Evolutionary conservation across 805 yeast genomes (phyloP).

Genomic region (Lipomyces yamanashiensis): DNA sequence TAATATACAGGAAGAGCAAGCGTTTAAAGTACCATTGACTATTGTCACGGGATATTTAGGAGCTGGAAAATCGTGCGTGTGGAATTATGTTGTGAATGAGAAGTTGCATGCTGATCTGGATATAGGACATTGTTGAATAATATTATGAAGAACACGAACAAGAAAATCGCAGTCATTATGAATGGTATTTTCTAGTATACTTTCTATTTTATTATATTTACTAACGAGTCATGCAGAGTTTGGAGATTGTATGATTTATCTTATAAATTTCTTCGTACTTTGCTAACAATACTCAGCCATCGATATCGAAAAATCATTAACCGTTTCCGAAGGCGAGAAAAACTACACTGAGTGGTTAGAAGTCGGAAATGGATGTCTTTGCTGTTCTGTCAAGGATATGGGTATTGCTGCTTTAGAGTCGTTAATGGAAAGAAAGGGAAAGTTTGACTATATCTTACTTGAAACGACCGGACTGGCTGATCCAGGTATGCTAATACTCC

Average conservation of each 20-base stretch:
- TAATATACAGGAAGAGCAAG: background rate
- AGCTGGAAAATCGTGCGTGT: constrained; percentile 73
- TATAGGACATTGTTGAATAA: constrained; percentile 67
- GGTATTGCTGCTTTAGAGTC: constrained; percentile 95
- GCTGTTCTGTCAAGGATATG: constrained; percentile 93
- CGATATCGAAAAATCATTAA: constrained; percentile 84
- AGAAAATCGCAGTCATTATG: constrained; percentile 83
- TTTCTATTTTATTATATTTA: background rate
- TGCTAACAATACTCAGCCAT: constrained; percentile 72
- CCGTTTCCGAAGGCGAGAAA: constrained; percentile 60
- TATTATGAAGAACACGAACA: constrained; percentile 70
- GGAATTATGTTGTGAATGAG: background rate
- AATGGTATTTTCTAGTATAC: constrained; percentile 53
- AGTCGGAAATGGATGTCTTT: constrained; percentile 93
- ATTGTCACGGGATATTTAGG: constrained; percentile 95
- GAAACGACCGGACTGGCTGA: constrained; percentile 98
- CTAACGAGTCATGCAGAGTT: constrained; percentile 34
- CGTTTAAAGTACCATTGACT: constrained; percentile 77
- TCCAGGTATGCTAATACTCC: constrained; percentile 63
- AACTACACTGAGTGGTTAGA: constrained; percentile 93
- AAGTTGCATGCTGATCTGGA: constrained; percentile 1
- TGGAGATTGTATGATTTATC: constrained; percentile 39
- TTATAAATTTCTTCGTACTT: background rate
- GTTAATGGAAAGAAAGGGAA: constrained; percentile 69
- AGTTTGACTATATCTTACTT: constrained; percentile 85